Conservation (phyloP, 768 basidiomycete genomes). For the Mycena pura region DNA sequence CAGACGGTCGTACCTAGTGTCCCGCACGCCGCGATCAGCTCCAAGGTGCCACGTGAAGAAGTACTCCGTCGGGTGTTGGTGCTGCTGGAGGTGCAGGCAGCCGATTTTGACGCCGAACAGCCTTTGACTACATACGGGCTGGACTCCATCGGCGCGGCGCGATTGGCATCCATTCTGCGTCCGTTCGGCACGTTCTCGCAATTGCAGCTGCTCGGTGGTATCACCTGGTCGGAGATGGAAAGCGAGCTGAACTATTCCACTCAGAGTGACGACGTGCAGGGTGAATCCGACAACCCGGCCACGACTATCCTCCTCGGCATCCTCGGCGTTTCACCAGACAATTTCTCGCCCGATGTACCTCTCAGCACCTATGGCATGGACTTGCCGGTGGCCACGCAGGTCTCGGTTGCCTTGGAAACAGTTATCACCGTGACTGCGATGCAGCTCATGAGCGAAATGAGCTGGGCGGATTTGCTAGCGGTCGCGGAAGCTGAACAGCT, state of each 20-base stretch:
- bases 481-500: not conserved
- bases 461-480: slow-evolving; percentile 30
- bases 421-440: slow-evolving; percentile 33
- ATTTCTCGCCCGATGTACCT: slow-evolving; percentile 38
- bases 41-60: not conserved
- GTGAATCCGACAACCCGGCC: not conserved
- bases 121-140: slow-evolving; percentile 19
- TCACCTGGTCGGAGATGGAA: slow-evolving; percentile 9
- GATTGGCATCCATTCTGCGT: slow-evolving; percentile 7
- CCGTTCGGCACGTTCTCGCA: slow-evolving; percentile 11
- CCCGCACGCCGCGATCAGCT: not conserved
- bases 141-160: slow-evolving; percentile 15
- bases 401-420: slow-evolving; percentile 34
- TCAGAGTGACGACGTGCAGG: not conserved
- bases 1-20: not conserved
- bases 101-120: slow-evolving; percentile 9
- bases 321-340: slow-evolving; percentile 32
- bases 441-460: slow-evolving; percentile 38
- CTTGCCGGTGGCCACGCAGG: slow-evolving; percentile 36
- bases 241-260: not conserved
- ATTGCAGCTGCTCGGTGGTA: slow-evolving; percentile 14
- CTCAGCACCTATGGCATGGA: slow-evolving; percentile 43
- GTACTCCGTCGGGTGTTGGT: slow-evolving; percentile 5
- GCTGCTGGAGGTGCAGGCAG: slow-evolving; percentile 4
- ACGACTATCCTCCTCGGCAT: slow-evolving; percentile 22